Evolutionary conservation across 73 alveolate species (phyloP).

Genomic region (Paramecium pentaurelia): DNA sequence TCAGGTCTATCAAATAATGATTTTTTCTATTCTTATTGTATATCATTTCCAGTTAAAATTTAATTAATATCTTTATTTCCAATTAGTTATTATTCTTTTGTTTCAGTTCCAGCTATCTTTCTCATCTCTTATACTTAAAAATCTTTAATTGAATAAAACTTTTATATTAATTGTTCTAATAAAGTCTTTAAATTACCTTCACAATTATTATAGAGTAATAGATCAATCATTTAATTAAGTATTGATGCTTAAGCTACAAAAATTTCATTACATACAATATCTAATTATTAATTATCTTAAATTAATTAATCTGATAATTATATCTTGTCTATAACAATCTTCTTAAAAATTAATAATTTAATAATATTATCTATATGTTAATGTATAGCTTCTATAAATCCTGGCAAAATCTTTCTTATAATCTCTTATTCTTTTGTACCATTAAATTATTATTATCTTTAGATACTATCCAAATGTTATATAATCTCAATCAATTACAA

Average conservation of each 20-base stretch:
- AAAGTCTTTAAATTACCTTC: background rate
- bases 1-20: slow-evolving; percentile 32
- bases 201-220: background rate
- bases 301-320: background rate
- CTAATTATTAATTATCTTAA: background rate
- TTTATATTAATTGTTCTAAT: background rate
- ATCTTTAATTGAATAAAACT: background rate
- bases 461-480: background rate
- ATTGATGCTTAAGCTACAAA: background rate
- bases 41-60: background rate
- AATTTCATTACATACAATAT: background rate
- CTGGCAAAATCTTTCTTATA: slow-evolving; percentile 2
- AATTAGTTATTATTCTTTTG: background rate
- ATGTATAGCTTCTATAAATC: background rate
- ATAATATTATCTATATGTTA: background rate
- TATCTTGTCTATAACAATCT: background rate
- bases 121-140: background rate
- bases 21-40: background rate
- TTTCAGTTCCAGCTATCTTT: background rate
- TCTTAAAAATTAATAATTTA: background rate
- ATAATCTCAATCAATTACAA: background rate
- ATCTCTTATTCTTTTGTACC: slow-evolving; percentile 1
- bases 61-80: background rate
- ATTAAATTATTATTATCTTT: background rate
- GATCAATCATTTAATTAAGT: background rate